phyloP scores from a whole-genome alignment of 768 basidiomycete genomes.

The Cystofilobasidium bisporidii region DNA sequence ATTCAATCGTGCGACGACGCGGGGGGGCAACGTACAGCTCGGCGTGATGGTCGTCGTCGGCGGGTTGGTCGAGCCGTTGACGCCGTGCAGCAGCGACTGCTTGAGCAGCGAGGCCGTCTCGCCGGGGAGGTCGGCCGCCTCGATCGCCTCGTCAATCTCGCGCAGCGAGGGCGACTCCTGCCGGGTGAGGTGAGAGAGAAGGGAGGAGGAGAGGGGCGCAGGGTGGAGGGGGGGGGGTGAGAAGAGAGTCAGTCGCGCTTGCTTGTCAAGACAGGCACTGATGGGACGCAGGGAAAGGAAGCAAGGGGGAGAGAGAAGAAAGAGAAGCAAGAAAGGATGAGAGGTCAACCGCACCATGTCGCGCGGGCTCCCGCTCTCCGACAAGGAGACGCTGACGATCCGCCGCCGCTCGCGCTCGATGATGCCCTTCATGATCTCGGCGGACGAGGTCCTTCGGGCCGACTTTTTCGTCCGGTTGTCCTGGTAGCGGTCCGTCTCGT shows the following conservation, averaged over 20 bases:
- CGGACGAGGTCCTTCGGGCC: conserved; percentile 50
- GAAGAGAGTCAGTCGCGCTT: no score
- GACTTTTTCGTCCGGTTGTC: conserved; percentile 71
- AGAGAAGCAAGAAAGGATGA: not conserved
- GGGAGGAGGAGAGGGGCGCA: no score
- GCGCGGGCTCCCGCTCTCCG: not conserved
- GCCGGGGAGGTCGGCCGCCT: not conserved
- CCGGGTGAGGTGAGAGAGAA: not conserved
- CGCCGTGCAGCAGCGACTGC: not conserved
- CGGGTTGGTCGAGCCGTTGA: not conserved
- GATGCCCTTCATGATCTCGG: conserved; percentile 50
- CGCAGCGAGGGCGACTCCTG: not conserved
- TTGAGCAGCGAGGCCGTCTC: not conserved
- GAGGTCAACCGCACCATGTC: not conserved
- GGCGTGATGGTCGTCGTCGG: no score
- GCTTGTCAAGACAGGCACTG: no score
- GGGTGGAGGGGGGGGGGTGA: no score
- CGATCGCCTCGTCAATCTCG: not conserved
- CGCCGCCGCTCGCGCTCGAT: conserved; percentile 27
- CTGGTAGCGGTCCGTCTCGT: conserved; percentile 83
- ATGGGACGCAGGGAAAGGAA: not conserved
- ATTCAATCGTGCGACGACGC: not conserved
- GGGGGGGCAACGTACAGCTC: no score
- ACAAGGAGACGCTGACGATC: conserved; percentile 11
- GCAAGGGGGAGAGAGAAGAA: not conserved